A percentile compares a stretch with the other conserved stretches of the same genome.
Conservation (phyloP, 2,329 filamentous ascomycete genomes). For the Botrytis hyacinthi region DNA sequence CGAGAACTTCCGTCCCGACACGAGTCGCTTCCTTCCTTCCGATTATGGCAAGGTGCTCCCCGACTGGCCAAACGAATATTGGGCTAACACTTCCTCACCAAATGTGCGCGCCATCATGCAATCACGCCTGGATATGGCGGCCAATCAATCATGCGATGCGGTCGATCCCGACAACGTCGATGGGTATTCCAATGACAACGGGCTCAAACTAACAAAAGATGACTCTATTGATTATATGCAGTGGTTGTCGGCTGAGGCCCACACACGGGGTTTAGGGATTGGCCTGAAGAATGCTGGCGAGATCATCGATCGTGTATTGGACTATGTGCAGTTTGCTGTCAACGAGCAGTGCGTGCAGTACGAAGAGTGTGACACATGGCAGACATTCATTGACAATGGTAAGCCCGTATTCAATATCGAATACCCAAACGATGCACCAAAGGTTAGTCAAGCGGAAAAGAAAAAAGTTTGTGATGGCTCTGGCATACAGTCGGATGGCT, state of each 20-base stretch:
- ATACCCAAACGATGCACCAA: conserved; percentile 50
- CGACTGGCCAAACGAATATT: conserved; percentile 65
- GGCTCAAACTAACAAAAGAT: conserved; percentile 54
- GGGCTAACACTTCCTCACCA: conserved; percentile 57
- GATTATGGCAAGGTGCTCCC: conserved; percentile 58
- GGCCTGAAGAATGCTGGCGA: conserved; percentile 67
- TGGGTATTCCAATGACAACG: conserved; percentile 60
- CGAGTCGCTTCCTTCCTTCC: conserved; percentile 47
- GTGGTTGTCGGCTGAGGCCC: conserved; percentile 58
- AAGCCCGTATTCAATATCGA: conserved; percentile 75
- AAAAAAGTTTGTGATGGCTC: conserved; percentile 15
- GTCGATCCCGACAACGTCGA: conserved; percentile 72
- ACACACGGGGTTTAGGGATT: conserved; percentile 54
- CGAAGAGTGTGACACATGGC: conserved; percentile 57
- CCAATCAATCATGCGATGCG: conserved; percentile 61
- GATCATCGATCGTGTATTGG: conserved; percentile 42
- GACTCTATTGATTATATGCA: conserved; percentile 59
- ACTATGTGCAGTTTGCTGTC: conserved; percentile 24
- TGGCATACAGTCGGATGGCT: conserved; percentile 13
- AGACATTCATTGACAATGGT: conserved; percentile 54
- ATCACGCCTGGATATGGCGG: conserved; percentile 56
- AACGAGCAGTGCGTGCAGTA: conserved; percentile 67
- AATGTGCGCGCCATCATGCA: conserved; percentile 64
- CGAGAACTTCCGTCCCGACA: conserved; percentile 60
- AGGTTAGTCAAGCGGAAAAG: conserved; percentile 11